Conservation (phyloP, 306 rosid species). For the Prinsepia uniflora region DNA sequence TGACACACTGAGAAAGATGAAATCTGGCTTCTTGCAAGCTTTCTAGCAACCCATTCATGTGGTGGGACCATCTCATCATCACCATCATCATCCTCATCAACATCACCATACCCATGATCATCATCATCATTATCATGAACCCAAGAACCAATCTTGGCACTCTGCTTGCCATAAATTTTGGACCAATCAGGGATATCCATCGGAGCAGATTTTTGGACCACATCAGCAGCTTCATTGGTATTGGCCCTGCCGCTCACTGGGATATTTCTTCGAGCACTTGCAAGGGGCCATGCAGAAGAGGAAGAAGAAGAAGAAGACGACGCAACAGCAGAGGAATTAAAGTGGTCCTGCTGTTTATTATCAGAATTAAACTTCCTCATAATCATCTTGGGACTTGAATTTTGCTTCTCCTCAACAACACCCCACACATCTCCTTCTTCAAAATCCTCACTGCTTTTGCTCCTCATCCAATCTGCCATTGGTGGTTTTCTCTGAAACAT, state of each 20-base stretch:
- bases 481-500: slow-evolving; percentile 22
- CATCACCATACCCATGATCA: slow-evolving; percentile 9
- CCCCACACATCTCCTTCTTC: slow-evolving; percentile 67
- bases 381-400: slow-evolving; percentile 18
- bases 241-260: slow-evolving; percentile 29
- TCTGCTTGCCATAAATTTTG: slow-evolving; percentile 57
- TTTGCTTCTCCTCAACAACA: slow-evolving; percentile 27
- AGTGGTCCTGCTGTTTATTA: neutral
- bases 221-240: slow-evolving; percentile 22
- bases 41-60: slow-evolving; percentile 92
- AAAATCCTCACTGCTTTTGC: slow-evolving; percentile 44
- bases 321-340: slow-evolving; percentile 7
- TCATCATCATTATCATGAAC: slow-evolving; percentile 8
- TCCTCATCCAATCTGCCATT: slow-evolving; percentile 56
- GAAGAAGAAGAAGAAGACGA: slow-evolving; percentile 34
- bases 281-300: slow-evolving; percentile 47
- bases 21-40: slow-evolving; percentile 82
- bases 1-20: slow-evolving; percentile 92
- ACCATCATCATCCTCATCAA: slow-evolving; percentile 43
- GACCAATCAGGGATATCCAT: slow-evolving; percentile 85
- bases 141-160: slow-evolving; percentile 30
- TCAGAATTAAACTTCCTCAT: slow-evolving; percentile 23
- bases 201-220: slow-evolving; percentile 61
- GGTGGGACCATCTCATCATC: slow-evolving; percentile 91
- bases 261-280: slow-evolving; percentile 46